phyloP scores from a whole-genome alignment of 805 yeast genomes.

The Ogataea pini region DNA sequence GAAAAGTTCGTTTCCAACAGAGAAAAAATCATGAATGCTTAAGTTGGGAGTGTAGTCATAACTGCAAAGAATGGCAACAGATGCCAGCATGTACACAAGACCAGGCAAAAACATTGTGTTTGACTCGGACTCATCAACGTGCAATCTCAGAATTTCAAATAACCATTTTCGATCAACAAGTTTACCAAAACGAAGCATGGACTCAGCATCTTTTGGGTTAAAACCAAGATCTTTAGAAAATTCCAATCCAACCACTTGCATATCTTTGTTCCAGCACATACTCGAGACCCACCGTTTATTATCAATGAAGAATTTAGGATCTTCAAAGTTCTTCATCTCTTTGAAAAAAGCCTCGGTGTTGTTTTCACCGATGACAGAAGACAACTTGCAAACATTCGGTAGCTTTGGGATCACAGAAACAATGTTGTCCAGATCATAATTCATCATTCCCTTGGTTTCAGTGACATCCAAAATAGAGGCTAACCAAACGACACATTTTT shows the following conservation, averaged over 20 bases:
- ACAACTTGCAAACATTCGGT: slow-evolving; percentile 19
- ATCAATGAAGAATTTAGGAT: slow-evolving; percentile 59
- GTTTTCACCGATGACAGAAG: slow-evolving; percentile 20
- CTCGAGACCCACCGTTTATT: slow-evolving; percentile 61
- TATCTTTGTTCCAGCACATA: slow-evolving; percentile 68
- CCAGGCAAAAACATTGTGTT: slow-evolving; percentile 65
- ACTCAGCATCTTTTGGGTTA: slow-evolving; percentile 41
- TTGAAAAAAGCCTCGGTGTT: slow-evolving; percentile 40
- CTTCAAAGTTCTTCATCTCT: slow-evolving; percentile 51
- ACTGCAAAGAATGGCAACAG: slow-evolving; percentile 50
- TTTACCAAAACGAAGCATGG: slow-evolving; percentile 45
- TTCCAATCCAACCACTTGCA: slow-evolving; percentile 47
- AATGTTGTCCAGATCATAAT: slow-evolving; percentile 45
- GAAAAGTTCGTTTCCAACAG: slow-evolving; percentile 50
- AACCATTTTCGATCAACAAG: slow-evolving; percentile 60
- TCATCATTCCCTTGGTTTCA: slow-evolving; percentile 26
- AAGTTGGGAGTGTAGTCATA: slow-evolving; percentile 45
- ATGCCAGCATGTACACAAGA: slow-evolving; percentile 57
- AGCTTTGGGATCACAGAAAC: slow-evolving; percentile 34
- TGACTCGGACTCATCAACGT: slow-evolving; percentile 68
- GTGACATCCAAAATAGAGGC: slow-evolving; percentile 45
- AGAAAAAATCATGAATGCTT: slow-evolving; percentile 52
- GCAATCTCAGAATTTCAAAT: slow-evolving; percentile 45
- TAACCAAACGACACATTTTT: slow-evolving; percentile 60
- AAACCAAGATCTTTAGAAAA: slow-evolving; percentile 34